These are phyloP conservation scores for Xylariaceae sp. DNA, from an alignment of 2,329 filamentous ascomycete genomes.

Conservation along the genomic window DNA sequence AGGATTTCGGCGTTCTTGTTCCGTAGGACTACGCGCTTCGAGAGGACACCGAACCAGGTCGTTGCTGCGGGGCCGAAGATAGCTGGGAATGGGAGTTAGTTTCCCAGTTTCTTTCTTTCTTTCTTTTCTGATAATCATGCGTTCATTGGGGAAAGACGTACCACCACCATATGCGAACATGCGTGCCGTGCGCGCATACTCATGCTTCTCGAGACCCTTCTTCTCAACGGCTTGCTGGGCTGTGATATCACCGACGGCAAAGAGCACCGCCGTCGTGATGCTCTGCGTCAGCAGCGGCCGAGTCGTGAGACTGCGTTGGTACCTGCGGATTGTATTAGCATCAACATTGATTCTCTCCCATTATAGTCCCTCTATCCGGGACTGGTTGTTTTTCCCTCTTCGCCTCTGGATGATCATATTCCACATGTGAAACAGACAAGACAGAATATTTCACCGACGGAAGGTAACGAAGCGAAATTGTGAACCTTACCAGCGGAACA, in stretches of 20 bases:
- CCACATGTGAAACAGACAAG: too few relatives aligned
- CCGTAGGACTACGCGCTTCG: slow-evolving; percentile 59
- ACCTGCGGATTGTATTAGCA: slow-evolving; percentile 49
- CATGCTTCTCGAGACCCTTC: slow-evolving; percentile 70
- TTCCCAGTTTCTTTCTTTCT: not conserved
- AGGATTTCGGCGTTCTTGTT: slow-evolving; percentile 64
- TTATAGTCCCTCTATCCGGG: not conserved
- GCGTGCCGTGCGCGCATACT: slow-evolving; percentile 63
- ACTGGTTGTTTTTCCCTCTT: too few relatives aligned
- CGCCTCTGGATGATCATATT: too few relatives aligned
- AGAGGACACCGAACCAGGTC: slow-evolving; percentile 78
- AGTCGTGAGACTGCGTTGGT: slow-evolving; percentile 74
- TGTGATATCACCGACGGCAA: slow-evolving; percentile 83
- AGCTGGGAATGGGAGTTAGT: slow-evolving; percentile 37
- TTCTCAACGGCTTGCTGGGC: slow-evolving; percentile 89
- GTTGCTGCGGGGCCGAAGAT: slow-evolving; percentile 86
- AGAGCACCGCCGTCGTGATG: slow-evolving; percentile 84
- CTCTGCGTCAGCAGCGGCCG: slow-evolving; percentile 86
- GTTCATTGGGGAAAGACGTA: slow-evolving; percentile 37
- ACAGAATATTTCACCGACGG: not conserved
- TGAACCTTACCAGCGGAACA: slow-evolving; percentile 30
- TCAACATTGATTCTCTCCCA: not conserved
- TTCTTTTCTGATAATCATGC: not conserved
- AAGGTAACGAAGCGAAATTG: not conserved
- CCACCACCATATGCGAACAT: slow-evolving; percentile 77